phyloP scores from a whole-genome alignment of 164 flowering plant genomes.

The Vitis rotundifolia region DNA sequence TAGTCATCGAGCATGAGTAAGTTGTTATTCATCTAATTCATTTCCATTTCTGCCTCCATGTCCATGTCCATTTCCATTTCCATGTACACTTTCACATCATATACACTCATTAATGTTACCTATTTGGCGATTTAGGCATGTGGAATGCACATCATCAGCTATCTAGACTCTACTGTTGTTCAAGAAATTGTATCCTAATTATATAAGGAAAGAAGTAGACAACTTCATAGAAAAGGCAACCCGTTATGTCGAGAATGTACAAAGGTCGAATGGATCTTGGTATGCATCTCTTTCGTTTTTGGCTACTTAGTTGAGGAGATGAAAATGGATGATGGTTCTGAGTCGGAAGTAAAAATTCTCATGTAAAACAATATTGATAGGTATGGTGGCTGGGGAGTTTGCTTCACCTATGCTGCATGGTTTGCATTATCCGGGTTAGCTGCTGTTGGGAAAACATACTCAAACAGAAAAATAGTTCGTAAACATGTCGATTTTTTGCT shows the following conservation, averaged over 20 bases:
- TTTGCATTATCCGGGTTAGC: conserved; percentile 44
- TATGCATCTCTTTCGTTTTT: not conserved
- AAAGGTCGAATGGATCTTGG: conserved; percentile 55
- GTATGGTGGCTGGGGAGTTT: conserved; percentile 62
- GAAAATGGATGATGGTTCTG: no score
- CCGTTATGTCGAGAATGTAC: conserved; percentile 30
- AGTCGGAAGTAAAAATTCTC: not conserved
- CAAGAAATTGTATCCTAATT: conserved; percentile 40
- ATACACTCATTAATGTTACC: no score
- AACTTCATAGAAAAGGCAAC: conserved; percentile 31
- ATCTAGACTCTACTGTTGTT: conserved; percentile 39
- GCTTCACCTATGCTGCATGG: conserved; percentile 50
- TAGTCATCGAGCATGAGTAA: conserved; percentile 35
- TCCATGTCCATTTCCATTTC: not conserved
- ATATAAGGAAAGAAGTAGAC: conserved; percentile 43
- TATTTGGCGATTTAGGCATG: conserved; percentile 7
- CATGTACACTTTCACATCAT: not conserved
- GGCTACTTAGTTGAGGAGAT: no score
- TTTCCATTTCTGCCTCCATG: no score
- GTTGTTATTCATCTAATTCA: not conserved
- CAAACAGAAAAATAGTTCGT: conserved; percentile 33
- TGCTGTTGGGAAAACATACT: conserved; percentile 40
- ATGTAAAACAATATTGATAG: conserved; percentile 10
- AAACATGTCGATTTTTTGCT: conserved; percentile 42
- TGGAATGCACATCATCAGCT: conserved; percentile 44